A percentile compares a stretch with the other conserved stretches of the same genome.
These are phyloP conservation scores for Tulasnella sp. DNA, from an alignment of 768 basidiomycete species.

Conservation along the genomic window DNA sequence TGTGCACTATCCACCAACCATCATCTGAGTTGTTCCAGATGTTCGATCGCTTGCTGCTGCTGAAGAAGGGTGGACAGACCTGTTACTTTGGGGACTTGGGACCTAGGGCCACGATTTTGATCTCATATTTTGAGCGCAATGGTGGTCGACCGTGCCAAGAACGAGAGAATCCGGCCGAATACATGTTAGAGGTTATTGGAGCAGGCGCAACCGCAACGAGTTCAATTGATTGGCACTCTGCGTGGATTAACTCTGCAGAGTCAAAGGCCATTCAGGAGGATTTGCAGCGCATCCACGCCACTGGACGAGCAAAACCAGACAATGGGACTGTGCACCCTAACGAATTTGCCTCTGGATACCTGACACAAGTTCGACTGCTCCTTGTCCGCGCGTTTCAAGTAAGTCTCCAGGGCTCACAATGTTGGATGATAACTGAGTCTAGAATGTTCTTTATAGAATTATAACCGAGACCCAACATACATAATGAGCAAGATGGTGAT, in stretches of 20 bases:
- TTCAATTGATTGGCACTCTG: conserved; percentile 66
- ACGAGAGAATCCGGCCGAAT: conserved; percentile 66
- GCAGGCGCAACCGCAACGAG: conserved; percentile 44
- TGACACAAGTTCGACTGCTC: conserved; percentile 20
- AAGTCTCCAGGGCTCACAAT: neutral
- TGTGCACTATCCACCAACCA: conserved; percentile 92
- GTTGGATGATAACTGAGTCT: neutral
- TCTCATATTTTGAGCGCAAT: conserved; percentile 63
- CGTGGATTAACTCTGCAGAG: conserved; percentile 70
- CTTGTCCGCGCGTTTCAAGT: conserved; percentile 25
- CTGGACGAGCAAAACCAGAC: conserved; percentile 15
- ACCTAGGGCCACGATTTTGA: conserved; percentile 42
- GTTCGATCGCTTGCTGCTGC: conserved; percentile 66
- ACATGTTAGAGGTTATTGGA: conserved; percentile 39
- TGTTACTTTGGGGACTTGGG: conserved; percentile 69
- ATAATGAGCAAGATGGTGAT: conserved; percentile 28
- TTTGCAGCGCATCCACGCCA: conserved; percentile 32
- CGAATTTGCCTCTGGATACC: conserved; percentile 14
- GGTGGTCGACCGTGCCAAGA: conserved; percentile 50
- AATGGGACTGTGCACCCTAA: conserved; percentile 15
- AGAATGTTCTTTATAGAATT: conserved; percentile 19
- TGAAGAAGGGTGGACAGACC: conserved; percentile 63
- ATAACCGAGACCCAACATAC: conserved; percentile 30
- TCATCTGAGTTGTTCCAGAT: conserved; percentile 74
- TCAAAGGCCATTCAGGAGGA: conserved; percentile 28